Percentiles rank a stretch among this genome's conserved stretches.
Conservation (phyloP, 148 eudicot species). For the Chenopodium album region DNA sequence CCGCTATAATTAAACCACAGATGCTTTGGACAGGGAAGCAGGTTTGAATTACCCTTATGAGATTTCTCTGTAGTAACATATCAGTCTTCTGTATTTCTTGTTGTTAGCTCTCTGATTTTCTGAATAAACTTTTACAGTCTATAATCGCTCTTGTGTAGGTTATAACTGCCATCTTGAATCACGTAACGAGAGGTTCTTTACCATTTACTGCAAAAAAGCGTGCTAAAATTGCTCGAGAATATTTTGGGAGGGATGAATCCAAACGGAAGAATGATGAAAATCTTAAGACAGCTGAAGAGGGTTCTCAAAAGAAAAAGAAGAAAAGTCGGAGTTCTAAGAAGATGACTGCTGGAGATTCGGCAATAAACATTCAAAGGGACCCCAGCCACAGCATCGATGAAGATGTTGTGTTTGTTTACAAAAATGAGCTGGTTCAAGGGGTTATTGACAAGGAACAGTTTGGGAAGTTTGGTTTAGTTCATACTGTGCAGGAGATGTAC, state of each 20-base stretch:
- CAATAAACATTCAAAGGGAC: slow-evolving; percentile 20
- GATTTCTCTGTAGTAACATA: background rate
- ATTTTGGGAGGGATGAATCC: slow-evolving; percentile 54
- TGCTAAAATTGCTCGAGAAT: slow-evolving; percentile 69
- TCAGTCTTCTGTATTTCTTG: background rate
- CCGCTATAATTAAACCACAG: slow-evolving; percentile 74
- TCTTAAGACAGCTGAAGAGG: slow-evolving; percentile 8
- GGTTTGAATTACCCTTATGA: slow-evolving; percentile 37
- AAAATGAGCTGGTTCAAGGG: slow-evolving; percentile 92
- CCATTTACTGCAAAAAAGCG: slow-evolving; percentile 84
- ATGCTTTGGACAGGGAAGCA: slow-evolving; percentile 99
- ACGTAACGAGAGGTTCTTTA: slow-evolving; percentile 59
- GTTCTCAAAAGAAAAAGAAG: slow-evolving; percentile 21
- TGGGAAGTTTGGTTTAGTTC: slow-evolving; percentile 96
- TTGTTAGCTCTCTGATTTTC: background rate
- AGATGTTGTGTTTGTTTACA: slow-evolving; percentile 64
- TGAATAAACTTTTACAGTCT: slow-evolving; percentile 11
- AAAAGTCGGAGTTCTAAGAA: slow-evolving; percentile 21
- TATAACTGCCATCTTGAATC: slow-evolving; percentile 74
- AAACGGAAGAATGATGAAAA: slow-evolving; percentile 32
- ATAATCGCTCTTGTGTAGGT: slow-evolving; percentile 42
- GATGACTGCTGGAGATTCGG: slow-evolving; percentile 11
- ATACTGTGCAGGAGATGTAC: slow-evolving; percentile 94
- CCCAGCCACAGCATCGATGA: slow-evolving; percentile 49
- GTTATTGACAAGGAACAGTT: slow-evolving; percentile 99